phyloP scores from a whole-genome alignment of 1,284 basidiomycete species.

The Boletellus dicymbophilus region DNA sequence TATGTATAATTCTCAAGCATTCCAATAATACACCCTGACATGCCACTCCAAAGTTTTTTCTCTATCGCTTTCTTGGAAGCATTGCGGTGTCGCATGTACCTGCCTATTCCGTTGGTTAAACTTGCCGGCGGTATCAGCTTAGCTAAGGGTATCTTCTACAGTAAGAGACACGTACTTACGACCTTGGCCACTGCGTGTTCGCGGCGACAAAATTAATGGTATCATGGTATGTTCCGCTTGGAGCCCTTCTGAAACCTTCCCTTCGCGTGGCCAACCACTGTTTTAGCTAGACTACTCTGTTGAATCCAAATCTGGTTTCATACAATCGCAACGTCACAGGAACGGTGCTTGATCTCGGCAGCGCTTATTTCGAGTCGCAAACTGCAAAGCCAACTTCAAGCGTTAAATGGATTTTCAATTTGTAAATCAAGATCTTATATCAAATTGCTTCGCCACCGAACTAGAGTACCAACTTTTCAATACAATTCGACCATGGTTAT shows the following conservation, averaged over 20 bases:
- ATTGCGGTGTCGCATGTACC: conserved; percentile 3
- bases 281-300: conserved; percentile 14
- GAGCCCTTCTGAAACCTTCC: not conserved
- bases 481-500: conserved; percentile 3
- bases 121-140: conserved; percentile 1
- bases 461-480: not conserved
- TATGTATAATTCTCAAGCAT: not conserved
- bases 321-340: not conserved
- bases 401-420: not conserved
- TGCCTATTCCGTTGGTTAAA: conserved; percentile 4
- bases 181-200: not conserved
- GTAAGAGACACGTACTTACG: not conserved
- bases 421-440: not conserved
- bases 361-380: conserved; percentile 1
- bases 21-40: not conserved
- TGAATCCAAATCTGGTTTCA: conserved; percentile 2
- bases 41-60: not conserved
- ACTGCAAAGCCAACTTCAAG: not conserved
- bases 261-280: not conserved
- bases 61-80: conserved; percentile 5
- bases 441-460: not conserved
- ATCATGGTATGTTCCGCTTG: not conserved
- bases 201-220: conserved; percentile 2
- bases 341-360: conserved; percentile 3
- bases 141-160: not conserved